Evolutionary conservation across 2,329 filamentous ascomycete genomes (phyloP), one percentile per base, ranked within the genome.

Genomic region (Stachybotrys echinatus): DNA sequence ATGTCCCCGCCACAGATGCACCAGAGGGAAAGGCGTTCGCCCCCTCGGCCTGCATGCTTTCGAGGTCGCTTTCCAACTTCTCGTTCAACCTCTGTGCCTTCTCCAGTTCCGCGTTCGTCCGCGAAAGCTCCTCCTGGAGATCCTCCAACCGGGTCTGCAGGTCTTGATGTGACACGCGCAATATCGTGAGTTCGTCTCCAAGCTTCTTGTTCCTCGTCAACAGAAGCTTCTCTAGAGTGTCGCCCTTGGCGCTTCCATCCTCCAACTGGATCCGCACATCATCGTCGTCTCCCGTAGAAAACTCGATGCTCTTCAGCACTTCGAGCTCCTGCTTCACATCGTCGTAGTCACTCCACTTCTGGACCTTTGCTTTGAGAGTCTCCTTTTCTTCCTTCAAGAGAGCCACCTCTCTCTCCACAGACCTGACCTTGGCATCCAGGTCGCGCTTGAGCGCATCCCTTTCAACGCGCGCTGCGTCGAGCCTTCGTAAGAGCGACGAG

Each of bases 251-350:
- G 12, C 55, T 56, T 27, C 60, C 54, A 40, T 61, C 58, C 22
- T 74, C 72, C 3, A 67, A 56, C 23, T 67, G 58, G 17, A 74
- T 75, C 23, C 69, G 63, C 8, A 76, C 72, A 2, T 87, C 84
- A 44, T 92, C 88, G 52, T 95, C 91, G 54, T 92, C 88, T 7
- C 89, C 92, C 1, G 89, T 92, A 2, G 92, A 89, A 61, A 99
- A 96, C 65, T 99, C 94, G 59, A 99, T 96, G 58, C 92, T 95
- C 80, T 96, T 96, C 53, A 99, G 81, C 53, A 97, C 92, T 61
- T 97, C 92, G 3, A 99, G 78, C 68, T 99, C 95, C 56, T 95
- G 89, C 70, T 94, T 96, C 45, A 99, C 83, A 52, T 97, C 92
- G 31, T 97, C 92, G 65, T 99, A 99, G 66, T 99, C 94, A 57